Conservation (phyloP, 495 filamentous ascomycete genomes). For the Lophium mytilinum region DNA sequence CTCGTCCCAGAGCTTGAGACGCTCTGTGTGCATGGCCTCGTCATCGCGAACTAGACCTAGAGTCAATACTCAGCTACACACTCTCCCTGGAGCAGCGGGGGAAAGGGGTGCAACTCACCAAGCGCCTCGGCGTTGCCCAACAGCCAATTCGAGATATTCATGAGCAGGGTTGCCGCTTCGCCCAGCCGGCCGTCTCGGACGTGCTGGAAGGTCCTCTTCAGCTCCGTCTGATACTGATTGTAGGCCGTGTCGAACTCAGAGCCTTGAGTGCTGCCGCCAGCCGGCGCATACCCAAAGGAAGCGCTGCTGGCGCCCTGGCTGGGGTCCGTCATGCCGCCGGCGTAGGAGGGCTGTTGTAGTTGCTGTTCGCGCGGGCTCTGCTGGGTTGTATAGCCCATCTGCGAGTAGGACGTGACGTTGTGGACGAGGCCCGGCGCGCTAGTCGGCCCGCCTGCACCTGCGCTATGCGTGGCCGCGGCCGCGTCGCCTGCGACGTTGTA, state of each 20-base stretch:
- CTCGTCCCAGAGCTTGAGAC: slow-evolving; percentile 80
- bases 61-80: slow-evolving; percentile 22
- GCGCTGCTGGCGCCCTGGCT: slow-evolving; percentile 32
- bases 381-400: slow-evolving; percentile 46
- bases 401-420: slow-evolving; percentile 45
- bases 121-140: slow-evolving; percentile 71
- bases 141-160: slow-evolving; percentile 79
- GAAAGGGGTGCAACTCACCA: slow-evolving; percentile 51
- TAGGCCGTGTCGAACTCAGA: slow-evolving; percentile 55
- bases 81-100: slow-evolving; percentile 17
- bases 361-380: slow-evolving; percentile 45
- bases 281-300: slow-evolving; percentile 8
- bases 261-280: slow-evolving; percentile 26
- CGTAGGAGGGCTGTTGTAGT: slow-evolving; percentile 44
- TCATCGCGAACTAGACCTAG: slow-evolving; percentile 70
- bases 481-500: slow-evolving; percentile 39
- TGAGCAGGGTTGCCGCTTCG: slow-evolving; percentile 62
- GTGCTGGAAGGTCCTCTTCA: slow-evolving; percentile 69
- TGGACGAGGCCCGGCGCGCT: slow-evolving; percentile 51
- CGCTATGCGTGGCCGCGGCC: slow-evolving; percentile 45
- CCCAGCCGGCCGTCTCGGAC: slow-evolving; percentile 64
- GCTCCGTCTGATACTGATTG: slow-evolving; percentile 59
- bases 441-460: slow-evolving; percentile 37
- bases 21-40: slow-evolving; percentile 56
- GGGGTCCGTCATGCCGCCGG: slow-evolving; percentile 47